Evolutionary conservation across 129 eudicot genomes (phyloP).

Genomic region (Flaveria trinervia): DNA sequence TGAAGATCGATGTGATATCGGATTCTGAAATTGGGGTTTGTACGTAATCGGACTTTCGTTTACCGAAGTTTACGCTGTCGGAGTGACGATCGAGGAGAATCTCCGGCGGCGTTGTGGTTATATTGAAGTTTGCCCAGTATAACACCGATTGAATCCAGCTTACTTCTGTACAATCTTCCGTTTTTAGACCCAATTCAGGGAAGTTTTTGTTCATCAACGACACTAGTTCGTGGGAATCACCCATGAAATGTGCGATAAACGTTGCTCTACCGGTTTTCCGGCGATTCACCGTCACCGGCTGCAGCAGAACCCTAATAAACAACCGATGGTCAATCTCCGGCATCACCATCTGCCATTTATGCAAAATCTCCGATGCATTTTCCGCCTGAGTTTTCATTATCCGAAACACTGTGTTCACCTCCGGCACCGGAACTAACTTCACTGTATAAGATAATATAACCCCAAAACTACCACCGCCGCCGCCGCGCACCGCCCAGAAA

Average conservation of each 20-base stretch:
- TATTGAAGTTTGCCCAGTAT: constrained; percentile 23
- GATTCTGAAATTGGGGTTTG: constrained; percentile 39
- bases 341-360: constrained; percentile 12
- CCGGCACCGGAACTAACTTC: constrained; percentile 35
- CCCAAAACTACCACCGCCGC: constrained; percentile 25
- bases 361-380: not conserved
- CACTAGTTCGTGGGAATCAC: constrained; percentile 2
- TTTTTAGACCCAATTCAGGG: constrained; percentile 30
- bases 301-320: not conserved
- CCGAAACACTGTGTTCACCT: constrained; percentile 30
- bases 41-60: constrained; percentile 35
- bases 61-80: not conserved
- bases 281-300: constrained; percentile 4
- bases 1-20: constrained; percentile 21
- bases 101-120: constrained; percentile 14
- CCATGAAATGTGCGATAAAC: constrained; percentile 22
- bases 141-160: constrained; percentile 24
- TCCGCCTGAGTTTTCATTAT: constrained; percentile 15
- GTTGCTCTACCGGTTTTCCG: constrained; percentile 4
- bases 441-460: constrained; percentile 29
- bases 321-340: not conserved
- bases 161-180: constrained; percentile 16
- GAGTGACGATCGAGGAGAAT: constrained; percentile 12
- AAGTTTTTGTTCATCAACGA: constrained; percentile 4
- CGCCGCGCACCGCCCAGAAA: constrained; percentile 28